These are phyloP conservation scores for Diplodia mutila DNA, from an alignment of 2,329 filamentous ascomycete species.

Conservation along the genomic window DNA sequence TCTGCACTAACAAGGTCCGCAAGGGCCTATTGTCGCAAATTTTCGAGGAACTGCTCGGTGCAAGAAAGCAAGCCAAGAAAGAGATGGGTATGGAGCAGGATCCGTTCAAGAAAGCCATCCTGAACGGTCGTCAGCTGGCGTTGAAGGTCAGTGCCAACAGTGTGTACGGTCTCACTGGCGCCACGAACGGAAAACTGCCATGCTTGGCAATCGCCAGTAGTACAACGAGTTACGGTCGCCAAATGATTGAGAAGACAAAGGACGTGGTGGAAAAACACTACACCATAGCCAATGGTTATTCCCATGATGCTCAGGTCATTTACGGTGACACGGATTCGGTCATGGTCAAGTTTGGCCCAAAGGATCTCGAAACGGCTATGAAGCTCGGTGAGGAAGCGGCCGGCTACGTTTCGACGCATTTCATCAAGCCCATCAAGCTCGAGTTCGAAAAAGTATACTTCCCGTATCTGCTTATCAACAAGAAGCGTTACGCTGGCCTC, in stretches of 20 bases:
- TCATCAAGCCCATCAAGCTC: conserved; percentile 95
- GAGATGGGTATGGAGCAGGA: conserved; percentile 89
- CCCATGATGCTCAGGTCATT: conserved; percentile 92
- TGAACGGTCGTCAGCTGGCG: conserved; percentile 95
- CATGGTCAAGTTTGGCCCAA: conserved; percentile 98
- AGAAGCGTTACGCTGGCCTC: conserved; percentile 97
- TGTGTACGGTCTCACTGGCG: conserved; percentile 95
- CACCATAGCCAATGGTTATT: conserved; percentile 91
- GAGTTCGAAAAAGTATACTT: conserved; percentile 99
- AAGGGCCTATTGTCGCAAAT: conserved; percentile 95
- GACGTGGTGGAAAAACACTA: conserved; percentile 91
- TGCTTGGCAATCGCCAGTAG: conserved; percentile 95
- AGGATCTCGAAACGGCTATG: conserved; percentile 87
- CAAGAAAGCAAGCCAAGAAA: conserved; percentile 91
- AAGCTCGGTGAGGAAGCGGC: conserved; percentile 93
- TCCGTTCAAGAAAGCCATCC: conserved; percentile 94
- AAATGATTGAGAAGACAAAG: conserved; percentile 99
- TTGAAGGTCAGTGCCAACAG: conserved; percentile 97
- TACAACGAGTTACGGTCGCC: conserved; percentile 93
- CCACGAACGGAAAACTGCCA: conserved; percentile 91
- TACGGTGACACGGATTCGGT: conserved; percentile 99
- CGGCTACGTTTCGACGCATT: conserved; percentile 84
- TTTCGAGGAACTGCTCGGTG: conserved; percentile 87
- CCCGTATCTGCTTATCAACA: conserved; percentile 98
- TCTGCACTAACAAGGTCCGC: conserved; percentile 83